Evolutionary conservation across 2,329 filamentous ascomycete species (phyloP), one percentile per base, ranked within the genome.

Genomic region (Curvularia sp.): DNA sequence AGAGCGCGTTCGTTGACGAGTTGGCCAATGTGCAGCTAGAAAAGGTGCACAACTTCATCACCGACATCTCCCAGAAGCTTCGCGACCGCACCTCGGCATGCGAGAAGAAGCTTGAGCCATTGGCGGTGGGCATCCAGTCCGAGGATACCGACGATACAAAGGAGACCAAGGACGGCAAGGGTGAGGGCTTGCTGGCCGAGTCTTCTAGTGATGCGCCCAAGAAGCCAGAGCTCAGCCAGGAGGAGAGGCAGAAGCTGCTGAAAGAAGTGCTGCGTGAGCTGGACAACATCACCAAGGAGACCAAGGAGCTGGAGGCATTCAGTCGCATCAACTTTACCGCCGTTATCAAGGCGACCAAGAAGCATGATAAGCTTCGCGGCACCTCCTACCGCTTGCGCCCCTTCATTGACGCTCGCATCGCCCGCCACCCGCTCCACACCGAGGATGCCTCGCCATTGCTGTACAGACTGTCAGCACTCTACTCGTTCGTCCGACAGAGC

Each of bases 281-380:
- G 55, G 94, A 98, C 77, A 80, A 80, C 53, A 95, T 98, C 78
- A 95, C 91, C 32, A 91, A 92, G 75, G 92, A 97, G 78, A 89
- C 96, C 72, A 94, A 90, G 76, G 91, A 96, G 81, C 85, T 99
- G 67, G 95, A 97, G 80, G 95, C 92, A 77, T 99, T 95, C 80
- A 95, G 92, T 78, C 91, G 89, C 64, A 89, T 97, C 81, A 99
- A 99, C 81, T 99, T 97, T 79, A 97, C 95, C 5, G 95, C 93
- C 47, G 97, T 98, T 79, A 85, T 97, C 74, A 99, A 99, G 83
- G 96, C 96, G 47, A 93, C 93, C 55, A 99, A 99, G 87, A 99
- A 99, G 81, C 95, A 99, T 79, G 95, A 99, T 79, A 91, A 95
- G 66, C 96, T 94, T 80, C 86, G 94, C 66, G 93, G 93, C 55